phyloP scores from a whole-genome alignment of 2,329 filamentous ascomycete species.

The Fusarium pseudograminearum region DNA sequence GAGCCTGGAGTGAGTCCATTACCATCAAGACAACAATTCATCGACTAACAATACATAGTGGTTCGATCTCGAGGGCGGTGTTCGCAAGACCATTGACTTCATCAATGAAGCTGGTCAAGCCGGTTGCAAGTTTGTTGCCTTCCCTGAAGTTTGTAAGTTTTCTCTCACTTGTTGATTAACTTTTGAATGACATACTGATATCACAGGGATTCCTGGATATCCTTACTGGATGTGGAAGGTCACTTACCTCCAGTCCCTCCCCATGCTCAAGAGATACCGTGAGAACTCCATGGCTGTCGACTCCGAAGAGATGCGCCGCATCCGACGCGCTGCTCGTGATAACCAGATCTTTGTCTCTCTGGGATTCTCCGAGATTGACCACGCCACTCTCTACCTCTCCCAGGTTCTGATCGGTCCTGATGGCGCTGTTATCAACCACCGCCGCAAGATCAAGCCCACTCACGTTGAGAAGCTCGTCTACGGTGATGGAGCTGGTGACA shows the following conservation, averaged over 20 bases:
- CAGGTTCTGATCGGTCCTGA: conserved; percentile 65
- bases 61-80: conserved; percentile 67
- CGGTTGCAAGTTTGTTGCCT: conserved; percentile 66
- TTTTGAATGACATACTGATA: fast-evolving
- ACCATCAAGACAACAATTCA: fast-evolving
- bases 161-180: fast-evolving
- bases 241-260: conserved; percentile 50
- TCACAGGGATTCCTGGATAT: conserved; percentile 63
- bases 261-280: conserved; percentile 54
- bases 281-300: conserved; percentile 53
- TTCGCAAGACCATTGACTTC: conserved; percentile 68
- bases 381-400: conserved; percentile 60
- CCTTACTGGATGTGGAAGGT: conserved; percentile 57
- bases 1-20: conserved; percentile 25
- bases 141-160: conserved; percentile 61
- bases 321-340: conserved; percentile 56
- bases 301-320: conserved; percentile 58
- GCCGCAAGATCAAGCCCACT: conserved; percentile 65
- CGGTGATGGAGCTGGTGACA: conserved; percentile 68
- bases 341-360: conserved; percentile 61
- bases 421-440: conserved; percentile 59
- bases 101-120: conserved; percentile 67
- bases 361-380: conserved; percentile 63
- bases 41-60: conserved; percentile 41
- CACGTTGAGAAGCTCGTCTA: conserved; percentile 63